phyloP scores from a whole-genome alignment of 768 basidiomycete species.

The Leucogyrophana mollusca region DNA sequence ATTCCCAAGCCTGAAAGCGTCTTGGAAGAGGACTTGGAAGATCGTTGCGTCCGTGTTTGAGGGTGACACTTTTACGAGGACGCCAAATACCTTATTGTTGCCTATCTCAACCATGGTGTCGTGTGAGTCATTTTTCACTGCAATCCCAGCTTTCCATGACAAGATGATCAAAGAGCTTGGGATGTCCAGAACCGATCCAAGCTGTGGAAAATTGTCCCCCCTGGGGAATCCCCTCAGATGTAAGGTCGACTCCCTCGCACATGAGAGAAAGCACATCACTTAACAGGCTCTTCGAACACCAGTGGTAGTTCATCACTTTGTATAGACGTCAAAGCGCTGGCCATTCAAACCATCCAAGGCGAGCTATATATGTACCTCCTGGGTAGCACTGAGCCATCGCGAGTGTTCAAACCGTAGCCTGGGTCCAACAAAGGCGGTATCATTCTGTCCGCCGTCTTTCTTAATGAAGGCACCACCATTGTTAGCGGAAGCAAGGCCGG shows the following conservation, averaged over 20 bases:
- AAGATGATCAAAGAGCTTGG: neutral
- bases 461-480: neutral
- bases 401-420: neutral
- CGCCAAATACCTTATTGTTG: neutral
- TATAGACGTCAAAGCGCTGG: neutral
- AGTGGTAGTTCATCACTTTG: neutral
- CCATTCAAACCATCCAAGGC: neutral
- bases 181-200: neutral
- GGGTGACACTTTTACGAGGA: neutral
- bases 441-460: neutral
- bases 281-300: neutral
- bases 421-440: neutral
- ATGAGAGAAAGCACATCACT: neutral
- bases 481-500: neutral
- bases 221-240: neutral
- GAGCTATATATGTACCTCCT: neutral
- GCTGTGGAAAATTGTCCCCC: neutral
- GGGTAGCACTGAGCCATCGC: neutral
- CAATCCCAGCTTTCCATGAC: neutral
- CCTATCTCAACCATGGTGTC: slow-evolving; percentile 3
- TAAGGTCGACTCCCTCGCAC: neutral
- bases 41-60: neutral
- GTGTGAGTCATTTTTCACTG: neutral
- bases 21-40: neutral
- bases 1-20: too few species aligned